Evolutionary conservation across 2,329 filamentous ascomycete genomes (phyloP), one percentile per base, ranked within the genome.

Genomic region (Parafenestella ontariensis): DNA sequence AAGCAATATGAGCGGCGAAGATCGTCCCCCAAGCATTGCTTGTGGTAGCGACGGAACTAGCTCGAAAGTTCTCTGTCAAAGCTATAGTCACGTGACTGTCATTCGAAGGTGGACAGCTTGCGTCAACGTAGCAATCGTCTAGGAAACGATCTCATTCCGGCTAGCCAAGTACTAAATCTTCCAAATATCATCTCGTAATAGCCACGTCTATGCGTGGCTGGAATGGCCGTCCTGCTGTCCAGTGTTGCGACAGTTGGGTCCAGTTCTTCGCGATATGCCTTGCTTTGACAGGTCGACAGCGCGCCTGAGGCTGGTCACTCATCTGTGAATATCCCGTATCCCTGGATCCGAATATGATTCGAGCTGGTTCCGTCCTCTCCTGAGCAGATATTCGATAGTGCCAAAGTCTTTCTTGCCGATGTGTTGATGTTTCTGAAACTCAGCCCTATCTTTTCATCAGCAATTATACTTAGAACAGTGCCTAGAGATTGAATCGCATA

Each of bases 361-460:
- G 17, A 97, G 80, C 72, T 96, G 92, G 40, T 91, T 85, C 36
- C 85, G 83, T 20, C 93, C 93, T 73, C 91, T 94, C 56, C 93
- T 85, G 46, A 97, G 73, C 29, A 96, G 79, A 73, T 91, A 95
- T 75, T 97, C 93, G 52, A 97, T 89, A 5, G 92, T 88, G 15
- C 83, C 82, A 76, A 96, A 96, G 70, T 96, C 92, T 65, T 91
- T 92, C 77, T 91, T 95, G 74, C 90, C 88, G 50, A 96, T 75
- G 8, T 75, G 71, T 11, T 86, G 71, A 69, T 90, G 83, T 71
- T 89, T 90, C 34, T 87, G 81, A 70, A 99, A 98, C 71, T 97
- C 92, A 24, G 81, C 75, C 63, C 91, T 93, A 52, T 53, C 62
- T 2, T 53, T 49, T 44, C 42, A 46, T 60, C 43, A 61, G 59